Evolutionary conservation across 257 asterid genomes (phyloP), one percentile per base, ranked within the genome.

Genomic region (Eustoma russellianum): DNA sequence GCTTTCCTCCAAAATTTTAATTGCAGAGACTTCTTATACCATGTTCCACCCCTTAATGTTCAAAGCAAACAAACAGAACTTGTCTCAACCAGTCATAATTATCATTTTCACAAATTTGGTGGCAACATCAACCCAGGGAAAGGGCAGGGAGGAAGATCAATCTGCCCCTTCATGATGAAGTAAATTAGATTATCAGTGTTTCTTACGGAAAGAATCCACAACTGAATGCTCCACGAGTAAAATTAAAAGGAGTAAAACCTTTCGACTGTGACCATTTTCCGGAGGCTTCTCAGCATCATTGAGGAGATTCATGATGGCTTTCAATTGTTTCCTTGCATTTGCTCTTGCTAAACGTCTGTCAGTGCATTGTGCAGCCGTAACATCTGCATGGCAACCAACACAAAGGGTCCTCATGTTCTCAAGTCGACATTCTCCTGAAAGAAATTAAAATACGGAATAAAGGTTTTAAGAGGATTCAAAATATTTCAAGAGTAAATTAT

Each of bases 401-500:
- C 98, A 91, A 67, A 91, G 95, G 60, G 98, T 91, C 79, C 98
- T 84, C 92, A 91, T 75, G 74, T 91, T 91, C 73, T 91, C 96
- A 48, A 91, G 76, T 74, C 72, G 82, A 79, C 98, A 91, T 70
- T 91, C 98, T 59, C 98, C 98, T 91, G 87, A 51, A 71, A 14
- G 67, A 13, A 66, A 60, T 60, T 52, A 64, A 13, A 48, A 50
- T 50, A 38, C 47, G 12, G 12, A 38, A 47, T 16, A 44, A 48
- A 35, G 11, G 28, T 1, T 38, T 30, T 17, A 38, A 35, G 53
- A 15, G 41, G 59, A 59, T 11, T 7, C 7, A 8, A 38, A 11
- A 38, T 11, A 38, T 7, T 38, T 38, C 11, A 38, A 2, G 43
- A 38, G 3, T 11, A 38, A 8, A 0, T 38, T 38, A 7, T 38